A percentile compares a stretch with the other conserved stretches of the same genome.
These are phyloP conservation scores for Leccinum sublutescens DNA, from an alignment of 768 basidiomycete species.

Conservation along the genomic window DNA sequence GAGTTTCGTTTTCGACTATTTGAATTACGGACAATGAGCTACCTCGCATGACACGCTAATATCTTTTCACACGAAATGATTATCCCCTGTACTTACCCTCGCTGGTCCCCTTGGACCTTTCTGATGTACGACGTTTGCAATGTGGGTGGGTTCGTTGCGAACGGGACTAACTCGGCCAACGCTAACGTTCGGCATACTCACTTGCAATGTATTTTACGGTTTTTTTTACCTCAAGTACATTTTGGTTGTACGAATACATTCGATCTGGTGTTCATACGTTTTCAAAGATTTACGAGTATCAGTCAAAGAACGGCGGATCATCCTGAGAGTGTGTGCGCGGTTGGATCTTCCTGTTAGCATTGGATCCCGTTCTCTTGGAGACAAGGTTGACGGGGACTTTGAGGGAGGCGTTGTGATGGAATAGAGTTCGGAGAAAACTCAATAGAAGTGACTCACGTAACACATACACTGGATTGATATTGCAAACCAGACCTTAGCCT, in stretches of 20 bases:
- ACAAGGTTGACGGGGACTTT: background rate
- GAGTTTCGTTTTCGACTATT: slow-evolving; percentile 8
- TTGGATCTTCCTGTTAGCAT: background rate
- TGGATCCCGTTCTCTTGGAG: background rate
- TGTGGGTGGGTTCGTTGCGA: slow-evolving; percentile 9
- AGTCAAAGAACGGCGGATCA: slow-evolving; percentile 6
- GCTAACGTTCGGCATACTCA: slow-evolving; percentile 16
- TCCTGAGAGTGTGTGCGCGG: background rate
- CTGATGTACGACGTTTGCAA: slow-evolving; percentile 21
- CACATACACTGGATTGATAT: background rate
- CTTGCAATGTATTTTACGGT: slow-evolving; percentile 15
- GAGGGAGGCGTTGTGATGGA: background rate
- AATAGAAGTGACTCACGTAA: slow-evolving; percentile 1
- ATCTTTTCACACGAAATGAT: slow-evolving; percentile 6
- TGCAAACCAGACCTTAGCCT: background rate
- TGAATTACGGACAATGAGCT: slow-evolving; percentile 11
- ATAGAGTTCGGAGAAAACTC: background rate
- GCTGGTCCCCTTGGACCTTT: slow-evolving; percentile 1
- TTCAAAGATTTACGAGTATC: slow-evolving; percentile 3
- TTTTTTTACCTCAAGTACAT: slow-evolving; percentile 7
- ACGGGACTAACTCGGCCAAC: slow-evolving; percentile 8
- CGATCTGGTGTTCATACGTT: background rate
- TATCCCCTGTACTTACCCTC: slow-evolving; percentile 19
- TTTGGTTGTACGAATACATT: slow-evolving; percentile 23
- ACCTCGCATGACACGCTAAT: slow-evolving; percentile 10